Conservation (phyloP, 169 alveolate genomes). For the Plasmodium blacklocki region DNA sequence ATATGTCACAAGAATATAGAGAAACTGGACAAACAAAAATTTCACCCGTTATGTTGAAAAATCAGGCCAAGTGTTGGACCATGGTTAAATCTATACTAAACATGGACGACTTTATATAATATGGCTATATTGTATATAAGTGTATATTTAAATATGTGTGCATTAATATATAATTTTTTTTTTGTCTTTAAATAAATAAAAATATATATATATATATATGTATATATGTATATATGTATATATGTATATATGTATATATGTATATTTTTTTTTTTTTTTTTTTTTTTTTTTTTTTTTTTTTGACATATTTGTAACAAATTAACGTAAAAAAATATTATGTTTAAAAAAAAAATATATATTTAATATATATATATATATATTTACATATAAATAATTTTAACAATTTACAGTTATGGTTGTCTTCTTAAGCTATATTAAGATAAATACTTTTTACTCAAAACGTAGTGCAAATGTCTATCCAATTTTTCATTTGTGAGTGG, state of each 20-base stretch:
- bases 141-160: no score
- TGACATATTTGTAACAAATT: no score
- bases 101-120: conserved; percentile 47
- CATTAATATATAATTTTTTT: no score
- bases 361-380: not conserved
- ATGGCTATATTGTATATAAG: no score
- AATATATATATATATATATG: no score
- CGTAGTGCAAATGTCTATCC: conserved; percentile 44
- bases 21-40: conserved; percentile 82
- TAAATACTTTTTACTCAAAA: conserved; percentile 61
- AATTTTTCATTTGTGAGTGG: conserved; percentile 78
- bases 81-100: conserved; percentile 74
- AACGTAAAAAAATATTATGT: no score
- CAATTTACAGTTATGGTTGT: not conserved
- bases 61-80: conserved; percentile 82
- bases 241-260: no score
- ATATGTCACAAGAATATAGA: conserved; percentile 84
- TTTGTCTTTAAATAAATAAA: no score
- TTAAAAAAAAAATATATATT: not conserved
- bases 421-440: not conserved
- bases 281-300: no score
- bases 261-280: no score
- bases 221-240: no score
- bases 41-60: conserved; percentile 78
- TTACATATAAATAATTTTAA: not conserved